phyloP scores from a whole-genome alignment of 352 stramenopile species.

The Pythium rhizo-oryzae region DNA sequence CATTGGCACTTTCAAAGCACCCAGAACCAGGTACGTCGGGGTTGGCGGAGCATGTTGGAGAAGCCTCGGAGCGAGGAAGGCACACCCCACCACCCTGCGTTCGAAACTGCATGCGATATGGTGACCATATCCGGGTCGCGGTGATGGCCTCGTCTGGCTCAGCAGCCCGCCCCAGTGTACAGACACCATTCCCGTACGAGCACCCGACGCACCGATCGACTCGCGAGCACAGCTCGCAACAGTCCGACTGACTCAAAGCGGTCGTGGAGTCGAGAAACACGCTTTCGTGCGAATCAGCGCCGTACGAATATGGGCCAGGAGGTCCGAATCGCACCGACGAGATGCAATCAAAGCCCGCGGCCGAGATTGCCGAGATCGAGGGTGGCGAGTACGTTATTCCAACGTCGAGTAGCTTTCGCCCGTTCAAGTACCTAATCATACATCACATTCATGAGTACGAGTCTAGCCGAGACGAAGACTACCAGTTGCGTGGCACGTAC shows the following conservation, averaged over 20 bases:
- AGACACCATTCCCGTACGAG: constrained; percentile 9
- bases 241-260: constrained; percentile 7
- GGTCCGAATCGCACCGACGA: constrained; percentile 15
- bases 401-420: constrained; percentile 10
- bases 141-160: not conserved
- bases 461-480: not conserved
- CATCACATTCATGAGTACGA: not conserved
- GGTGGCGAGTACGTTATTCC: not conserved
- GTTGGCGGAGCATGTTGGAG: constrained; percentile 17
- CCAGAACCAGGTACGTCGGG: constrained; percentile 9
- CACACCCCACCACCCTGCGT: constrained; percentile 24
- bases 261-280: constrained; percentile 8
- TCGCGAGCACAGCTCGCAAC: constrained; percentile 21
- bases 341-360: constrained; percentile 24
- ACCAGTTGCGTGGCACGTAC: not conserved
- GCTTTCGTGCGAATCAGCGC: not conserved
- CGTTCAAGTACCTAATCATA: constrained; percentile 17
- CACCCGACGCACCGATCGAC: constrained; percentile 23
- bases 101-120: constrained; percentile 11
- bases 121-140: not conserved
- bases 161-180: constrained; percentile 21
- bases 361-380: constrained; percentile 1
- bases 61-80: not conserved
- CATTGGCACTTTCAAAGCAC: constrained; percentile 19
- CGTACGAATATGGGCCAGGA: not conserved